Conservation (phyloP, 805 yeast species). For the Yarrowia sp. region DNA sequence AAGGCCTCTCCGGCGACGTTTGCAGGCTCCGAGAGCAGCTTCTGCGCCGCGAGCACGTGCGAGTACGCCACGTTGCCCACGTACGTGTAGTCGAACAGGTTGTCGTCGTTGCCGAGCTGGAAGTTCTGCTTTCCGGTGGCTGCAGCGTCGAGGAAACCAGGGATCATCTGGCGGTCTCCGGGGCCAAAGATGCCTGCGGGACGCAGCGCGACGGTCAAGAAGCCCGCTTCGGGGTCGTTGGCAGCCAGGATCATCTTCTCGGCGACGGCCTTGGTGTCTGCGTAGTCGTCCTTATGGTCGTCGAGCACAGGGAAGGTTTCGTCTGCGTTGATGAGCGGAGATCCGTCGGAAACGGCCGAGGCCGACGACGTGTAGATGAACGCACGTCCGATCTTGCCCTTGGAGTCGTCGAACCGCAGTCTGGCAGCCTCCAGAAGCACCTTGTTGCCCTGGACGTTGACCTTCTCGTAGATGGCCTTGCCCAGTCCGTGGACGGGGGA, state of each 20-base stretch:
- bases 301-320: conserved; percentile 92
- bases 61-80: conserved; percentile 98
- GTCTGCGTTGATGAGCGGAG: conserved; percentile 84
- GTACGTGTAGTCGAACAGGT: conserved; percentile 93
- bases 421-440: conserved; percentile 67
- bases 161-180: conserved; percentile 95
- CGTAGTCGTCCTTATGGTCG: conserved; percentile 93
- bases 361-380: conserved; percentile 95
- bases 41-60: conserved; percentile 87
- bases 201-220: conserved; percentile 80
- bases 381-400: conserved; percentile 42
- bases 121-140: conserved; percentile 81
- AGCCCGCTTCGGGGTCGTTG: conserved; percentile 49
- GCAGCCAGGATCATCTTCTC: conserved; percentile 78
- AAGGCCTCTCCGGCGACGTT: conserved; percentile 80
- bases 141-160: conserved; percentile 83
- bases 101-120: conserved; percentile 92
- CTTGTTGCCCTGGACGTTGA: conserved; percentile 85
- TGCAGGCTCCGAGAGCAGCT: conserved; percentile 49
- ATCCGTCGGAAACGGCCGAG: conserved; percentile 96
- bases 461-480: conserved; percentile 80
- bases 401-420: conserved; percentile 39
- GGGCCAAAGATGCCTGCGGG: conserved; percentile 99
- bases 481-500: conserved; percentile 91
- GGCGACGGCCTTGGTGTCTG: conserved; percentile 90